Conservation (phyloP, 2,329 filamentous ascomycete species). For the Ophiocordyceps robertsii region DNA sequence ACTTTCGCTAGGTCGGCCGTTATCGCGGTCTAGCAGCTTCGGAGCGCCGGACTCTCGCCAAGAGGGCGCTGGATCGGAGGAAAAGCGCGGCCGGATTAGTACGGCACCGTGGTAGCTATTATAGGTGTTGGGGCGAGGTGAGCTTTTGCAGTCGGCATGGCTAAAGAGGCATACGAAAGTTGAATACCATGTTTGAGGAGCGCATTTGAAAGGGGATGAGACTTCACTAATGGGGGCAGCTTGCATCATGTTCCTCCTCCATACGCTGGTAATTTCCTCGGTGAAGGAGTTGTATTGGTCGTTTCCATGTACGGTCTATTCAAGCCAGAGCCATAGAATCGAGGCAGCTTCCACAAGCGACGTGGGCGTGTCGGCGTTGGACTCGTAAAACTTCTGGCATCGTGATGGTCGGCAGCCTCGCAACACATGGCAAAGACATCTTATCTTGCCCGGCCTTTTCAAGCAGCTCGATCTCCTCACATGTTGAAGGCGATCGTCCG, state of each 20-base stretch:
- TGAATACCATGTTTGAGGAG: too few species aligned
- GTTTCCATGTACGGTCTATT: conserved; percentile 1
- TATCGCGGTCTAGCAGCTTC: too few species aligned
- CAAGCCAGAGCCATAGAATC: conserved; percentile 1
- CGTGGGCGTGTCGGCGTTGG: conserved; percentile 4
- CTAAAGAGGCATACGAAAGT: too few species aligned
- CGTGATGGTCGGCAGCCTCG: conserved; percentile 2
- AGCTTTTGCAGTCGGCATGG: too few species aligned
- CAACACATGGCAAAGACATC: conserved; percentile 3
- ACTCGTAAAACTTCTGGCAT: conserved; percentile 3
- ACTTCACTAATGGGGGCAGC: too few species aligned
- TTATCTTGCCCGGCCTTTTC: conserved; percentile 1
- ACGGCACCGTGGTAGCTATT: too few species aligned
- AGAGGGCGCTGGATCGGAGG: too few species aligned
- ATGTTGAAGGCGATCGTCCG: conserved; percentile 2
- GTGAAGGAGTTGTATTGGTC: conserved; percentile 1
- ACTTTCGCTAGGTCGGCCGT: too few species aligned
- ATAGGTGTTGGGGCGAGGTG: too few species aligned
- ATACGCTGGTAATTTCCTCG: neutral
- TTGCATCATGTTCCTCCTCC: neutral
- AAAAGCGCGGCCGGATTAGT: too few species aligned
- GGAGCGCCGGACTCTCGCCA: too few species aligned
- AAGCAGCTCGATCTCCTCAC: neutral
- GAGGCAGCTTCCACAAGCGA: conserved; percentile 1
- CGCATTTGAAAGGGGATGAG: too few species aligned